Conservation (phyloP, 2,329 filamentous ascomycete species). For the Sphaerulina musiva region DNA sequence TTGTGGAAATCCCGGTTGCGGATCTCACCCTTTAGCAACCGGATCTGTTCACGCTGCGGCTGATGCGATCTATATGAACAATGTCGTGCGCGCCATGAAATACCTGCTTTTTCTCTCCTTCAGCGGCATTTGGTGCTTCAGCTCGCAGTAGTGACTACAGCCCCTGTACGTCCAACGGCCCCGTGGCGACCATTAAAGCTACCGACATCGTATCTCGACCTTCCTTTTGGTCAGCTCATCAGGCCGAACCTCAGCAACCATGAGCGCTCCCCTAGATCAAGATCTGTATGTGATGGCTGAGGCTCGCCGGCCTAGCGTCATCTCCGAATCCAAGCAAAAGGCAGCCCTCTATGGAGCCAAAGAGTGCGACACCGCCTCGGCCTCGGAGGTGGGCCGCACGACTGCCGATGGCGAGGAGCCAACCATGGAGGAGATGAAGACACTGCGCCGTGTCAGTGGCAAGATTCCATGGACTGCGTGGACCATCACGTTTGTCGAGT, state of each 20-base stretch:
- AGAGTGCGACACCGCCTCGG: constrained; percentile 12
- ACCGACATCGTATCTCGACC: background rate
- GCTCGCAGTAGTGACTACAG: background rate
- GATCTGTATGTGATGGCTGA: constrained; percentile 23
- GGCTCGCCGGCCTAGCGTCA: constrained; percentile 21
- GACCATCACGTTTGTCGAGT: constrained; percentile 44
- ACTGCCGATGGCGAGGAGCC: constrained; percentile 32
- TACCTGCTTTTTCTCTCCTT: background rate
- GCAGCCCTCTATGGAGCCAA: constrained; percentile 14
- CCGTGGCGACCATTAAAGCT: background rate
- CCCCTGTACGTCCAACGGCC: background rate
- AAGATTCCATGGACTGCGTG: constrained; percentile 42
- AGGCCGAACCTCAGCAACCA: constrained; percentile 4
- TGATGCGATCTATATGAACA: constrained; percentile 4
- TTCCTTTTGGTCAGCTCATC: background rate
- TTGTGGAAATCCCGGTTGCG: constrained; percentile 12
- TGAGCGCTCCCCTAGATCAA: constrained; percentile 18
- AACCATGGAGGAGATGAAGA: constrained; percentile 40
- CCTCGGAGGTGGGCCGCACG: constrained; percentile 9
- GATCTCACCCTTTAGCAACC: constrained; percentile 9
- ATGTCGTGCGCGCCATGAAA: constrained; percentile 2
- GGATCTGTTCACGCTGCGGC: background rate
- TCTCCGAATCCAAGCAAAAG: constrained; percentile 15
- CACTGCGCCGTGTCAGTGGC: constrained; percentile 42
- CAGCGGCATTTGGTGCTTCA: constrained; percentile 7